Evolutionary conservation across 345 rosid species (phyloP), one percentile per base, ranked within the genome.

Genomic region (Limnanthes douglasii): DNA sequence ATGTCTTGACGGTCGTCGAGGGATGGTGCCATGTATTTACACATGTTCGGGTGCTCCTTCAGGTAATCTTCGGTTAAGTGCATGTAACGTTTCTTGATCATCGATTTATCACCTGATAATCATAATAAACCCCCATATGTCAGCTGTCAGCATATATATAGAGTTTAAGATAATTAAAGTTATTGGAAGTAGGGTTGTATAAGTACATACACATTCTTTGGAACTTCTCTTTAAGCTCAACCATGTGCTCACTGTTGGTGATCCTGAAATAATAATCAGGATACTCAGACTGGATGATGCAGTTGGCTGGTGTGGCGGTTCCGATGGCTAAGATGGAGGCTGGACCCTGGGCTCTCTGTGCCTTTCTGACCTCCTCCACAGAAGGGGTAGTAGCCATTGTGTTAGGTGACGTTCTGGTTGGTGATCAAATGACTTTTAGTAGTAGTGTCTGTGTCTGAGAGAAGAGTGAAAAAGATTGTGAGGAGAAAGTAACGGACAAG

Each of bases 1-100:
- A 82, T 64, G 48, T 82, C 94, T 11, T 82, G 94, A 4, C 94
- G 59, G 0, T 62, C 84, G 33, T 82, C 85, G 5, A 77, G 55
- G 1, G 94, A 82, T 6, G 80, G 69, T 5, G 78, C 81, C 85
- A 62, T 64, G 62, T 71, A 73, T 2, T 65, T 81, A 4, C 84
- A 76, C 43, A 82, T 59, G 34, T 49, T 44, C 0, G 81, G 68
- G 21, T 73, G 68, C 5, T 77, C 76, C 45, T 73, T 73, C 19
- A 81, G 33, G 25, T 68, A 61, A 6, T 81, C 94, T 43, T 81
- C 94, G 0, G 62, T 77, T 45, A 81, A 15, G 64, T 71, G 47
- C 85, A 77, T 64, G 58, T 82, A 76, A 0, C 85, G 59, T 40
- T 68, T 81, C 48, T 51, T 48, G 35, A 81, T 76, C 65, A 41